Percentiles rank a stretch among this genome's conserved stretches.
These are phyloP conservation scores for Gentiana dahurica DNA, from an alignment of 257 asterid species.

Conservation along the genomic window DNA sequence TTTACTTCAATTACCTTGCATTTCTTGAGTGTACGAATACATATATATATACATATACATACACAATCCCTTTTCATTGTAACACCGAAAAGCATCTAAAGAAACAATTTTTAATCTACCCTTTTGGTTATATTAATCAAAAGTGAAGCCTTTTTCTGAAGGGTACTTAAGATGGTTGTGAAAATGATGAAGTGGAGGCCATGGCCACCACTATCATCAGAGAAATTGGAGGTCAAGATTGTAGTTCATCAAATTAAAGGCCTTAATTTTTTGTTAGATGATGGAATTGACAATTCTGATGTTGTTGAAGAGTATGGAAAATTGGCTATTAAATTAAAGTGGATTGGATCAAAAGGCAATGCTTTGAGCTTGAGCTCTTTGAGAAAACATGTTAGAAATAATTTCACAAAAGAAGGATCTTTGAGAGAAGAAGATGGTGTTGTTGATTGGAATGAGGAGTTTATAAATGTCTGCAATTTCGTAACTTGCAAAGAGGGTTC, in stretches of 20 bases:
- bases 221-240: conserved; percentile 48
- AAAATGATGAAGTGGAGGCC: conserved; percentile 77
- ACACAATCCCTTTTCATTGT: conserved; percentile 3
- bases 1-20: not conserved
- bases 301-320: conserved; percentile 19
- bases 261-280: conserved; percentile 8
- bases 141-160: not conserved
- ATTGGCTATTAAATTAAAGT: conserved; percentile 47
- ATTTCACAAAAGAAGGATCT: conserved; percentile 39
- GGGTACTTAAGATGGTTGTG: conserved; percentile 35
- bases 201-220: conserved; percentile 49
- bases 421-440: conserved; percentile 12
- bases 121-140: not conserved
- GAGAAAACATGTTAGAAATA: conserved; percentile 28
- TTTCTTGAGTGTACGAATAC: not conserved
- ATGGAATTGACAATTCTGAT: conserved; percentile 7
- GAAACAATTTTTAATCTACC: too few relatives aligned
- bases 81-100: too few relatives aligned
- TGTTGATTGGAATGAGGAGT: conserved; percentile 46
- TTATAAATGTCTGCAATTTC: not conserved
- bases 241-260: conserved; percentile 29
- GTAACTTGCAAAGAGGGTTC: conserved; percentile 22
- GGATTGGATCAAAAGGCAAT: conserved; percentile 58
- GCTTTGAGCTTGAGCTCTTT: conserved; percentile 30
- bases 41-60: not conserved